These are phyloP conservation scores for barrel medic (Medicago truncatula) DNA, from an alignment of 306 rosid genomes.

Conservation along the genomic window DNA sequence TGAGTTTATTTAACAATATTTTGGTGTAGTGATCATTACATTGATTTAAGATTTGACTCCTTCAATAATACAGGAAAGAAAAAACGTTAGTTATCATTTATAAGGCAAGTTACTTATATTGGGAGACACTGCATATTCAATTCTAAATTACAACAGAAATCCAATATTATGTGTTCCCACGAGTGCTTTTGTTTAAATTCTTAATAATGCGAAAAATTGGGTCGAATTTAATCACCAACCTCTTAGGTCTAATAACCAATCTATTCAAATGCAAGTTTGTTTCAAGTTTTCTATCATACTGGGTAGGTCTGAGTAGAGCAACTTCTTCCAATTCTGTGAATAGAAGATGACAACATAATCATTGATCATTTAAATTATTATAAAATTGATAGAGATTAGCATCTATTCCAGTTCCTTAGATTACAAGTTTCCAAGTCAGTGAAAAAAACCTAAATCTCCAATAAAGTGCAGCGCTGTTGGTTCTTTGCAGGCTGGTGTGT, in stretches of 20 bases:
- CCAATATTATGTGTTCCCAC: background rate
- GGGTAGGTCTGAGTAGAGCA: slow-evolving; percentile 45
- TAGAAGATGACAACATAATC: slow-evolving; percentile 24
- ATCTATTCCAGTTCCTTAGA: background rate
- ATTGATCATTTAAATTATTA: slow-evolving; percentile 16
- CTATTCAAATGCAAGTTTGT: too few species aligned
- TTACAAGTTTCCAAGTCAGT: slow-evolving; percentile 17
- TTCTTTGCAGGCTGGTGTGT: too few species aligned
- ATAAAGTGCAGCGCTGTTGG: background rate
- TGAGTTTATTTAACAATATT: too few species aligned
- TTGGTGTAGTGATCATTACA: slow-evolving; percentile 27
- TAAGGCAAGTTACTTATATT: slow-evolving; percentile 30
- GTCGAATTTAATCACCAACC: slow-evolving; percentile 51
- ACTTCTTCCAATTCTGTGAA: slow-evolving; percentile 49
- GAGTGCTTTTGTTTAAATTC: slow-evolving; percentile 6
- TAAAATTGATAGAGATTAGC: background rate
- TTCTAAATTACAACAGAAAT: background rate
- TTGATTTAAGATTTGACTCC: too few species aligned
- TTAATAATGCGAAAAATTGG: slow-evolving; percentile 30
- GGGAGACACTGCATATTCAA: slow-evolving; percentile 35
- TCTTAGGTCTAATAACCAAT: too few species aligned
- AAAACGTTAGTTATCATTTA: slow-evolving; percentile 23
- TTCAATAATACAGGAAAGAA: too few species aligned
- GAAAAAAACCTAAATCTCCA: background rate
- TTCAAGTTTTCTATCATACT: slow-evolving; percentile 43